These are phyloP conservation scores for Candida ficus DNA, from an alignment of 805 yeast genomes.

Conservation along the genomic window DNA sequence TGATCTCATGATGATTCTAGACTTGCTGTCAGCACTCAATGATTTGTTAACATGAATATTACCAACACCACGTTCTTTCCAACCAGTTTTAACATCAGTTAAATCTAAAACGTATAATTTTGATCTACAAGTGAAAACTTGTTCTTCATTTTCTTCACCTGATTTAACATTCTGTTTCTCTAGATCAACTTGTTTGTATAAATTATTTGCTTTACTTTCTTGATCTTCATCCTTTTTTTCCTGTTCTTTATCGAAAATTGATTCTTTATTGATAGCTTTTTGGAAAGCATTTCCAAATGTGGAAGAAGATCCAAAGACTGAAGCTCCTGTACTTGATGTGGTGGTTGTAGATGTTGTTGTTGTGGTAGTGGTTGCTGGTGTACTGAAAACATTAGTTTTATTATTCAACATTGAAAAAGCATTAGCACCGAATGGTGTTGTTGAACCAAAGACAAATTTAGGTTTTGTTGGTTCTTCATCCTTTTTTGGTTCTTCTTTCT, in stretches of 20 bases:
- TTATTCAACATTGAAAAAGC: constrained; percentile 32
- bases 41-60: constrained; percentile 68
- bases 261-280: constrained; percentile 43
- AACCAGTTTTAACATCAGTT: constrained; percentile 62
- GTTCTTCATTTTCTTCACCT: constrained; percentile 85
- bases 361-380: constrained; percentile 2
- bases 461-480: constrained; percentile 24
- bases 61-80: constrained; percentile 97
- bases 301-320: constrained; percentile 42
- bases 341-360: constrained; percentile 2
- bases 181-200: constrained; percentile 55
- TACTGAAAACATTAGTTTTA: constrained; percentile 34
- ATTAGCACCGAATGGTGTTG: constrained; percentile 42
- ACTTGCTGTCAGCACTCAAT: constrained; percentile 26
- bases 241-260: constrained; percentile 46
- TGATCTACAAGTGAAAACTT: constrained; percentile 64
- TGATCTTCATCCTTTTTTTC: constrained; percentile 1
- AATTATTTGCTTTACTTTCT: constrained; percentile 27
- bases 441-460: constrained; percentile 52
- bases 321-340: constrained; percentile 6
- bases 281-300: constrained; percentile 52
- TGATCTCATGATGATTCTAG: constrained; percentile 86
- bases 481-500: not conserved
- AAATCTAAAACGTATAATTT: constrained; percentile 75
- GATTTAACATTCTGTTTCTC: constrained; percentile 60